phyloP scores from a whole-genome alignment of 1,139 yeast species.

The Debaryomyces robertsiae region DNA sequence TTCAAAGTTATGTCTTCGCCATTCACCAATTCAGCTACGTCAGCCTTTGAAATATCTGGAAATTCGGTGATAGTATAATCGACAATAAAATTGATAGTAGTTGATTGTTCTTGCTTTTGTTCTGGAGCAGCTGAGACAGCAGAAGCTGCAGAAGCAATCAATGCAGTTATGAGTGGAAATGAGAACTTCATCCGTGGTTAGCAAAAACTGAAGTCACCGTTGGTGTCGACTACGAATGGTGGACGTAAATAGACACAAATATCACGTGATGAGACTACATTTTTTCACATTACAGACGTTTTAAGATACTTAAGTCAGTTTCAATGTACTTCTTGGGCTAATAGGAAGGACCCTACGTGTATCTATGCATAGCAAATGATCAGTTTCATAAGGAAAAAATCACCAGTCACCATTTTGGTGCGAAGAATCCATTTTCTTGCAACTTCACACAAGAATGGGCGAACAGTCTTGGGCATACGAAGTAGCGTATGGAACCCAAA shows the following conservation, averaged over 20 bases:
- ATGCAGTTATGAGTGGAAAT: slow-evolving; percentile 18
- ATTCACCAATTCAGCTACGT: slow-evolving; percentile 46
- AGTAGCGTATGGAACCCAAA: not conserved
- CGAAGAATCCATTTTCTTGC: slow-evolving; percentile 5
- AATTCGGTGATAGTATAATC: slow-evolving; percentile 46
- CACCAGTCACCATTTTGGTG: not conserved
- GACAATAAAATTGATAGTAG: slow-evolving; percentile 39
- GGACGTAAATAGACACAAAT: slow-evolving; percentile 6
- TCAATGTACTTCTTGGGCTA: not conserved
- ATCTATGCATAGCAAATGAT: no score
- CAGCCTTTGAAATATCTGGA: slow-evolving; percentile 37
- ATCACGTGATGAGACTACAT: slow-evolving; percentile 6
- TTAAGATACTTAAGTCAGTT: not conserved
- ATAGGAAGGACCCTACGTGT: no score
- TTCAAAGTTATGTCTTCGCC: slow-evolving; percentile 58
- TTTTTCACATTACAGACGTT: slow-evolving; percentile 2
- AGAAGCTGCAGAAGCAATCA: slow-evolving; percentile 21
- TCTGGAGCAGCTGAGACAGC: slow-evolving; percentile 22
- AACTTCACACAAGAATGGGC: not conserved
- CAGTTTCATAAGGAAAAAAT: no score
- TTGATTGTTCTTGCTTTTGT: slow-evolving; percentile 15
- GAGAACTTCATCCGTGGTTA: slow-evolving; percentile 21
- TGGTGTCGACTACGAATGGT: slow-evolving; percentile 6
- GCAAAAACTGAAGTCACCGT: not conserved
- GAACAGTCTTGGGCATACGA: slow-evolving; percentile 2